phyloP scores from a whole-genome alignment of 805 yeast species.

The Myxozyma neglecta region DNA sequence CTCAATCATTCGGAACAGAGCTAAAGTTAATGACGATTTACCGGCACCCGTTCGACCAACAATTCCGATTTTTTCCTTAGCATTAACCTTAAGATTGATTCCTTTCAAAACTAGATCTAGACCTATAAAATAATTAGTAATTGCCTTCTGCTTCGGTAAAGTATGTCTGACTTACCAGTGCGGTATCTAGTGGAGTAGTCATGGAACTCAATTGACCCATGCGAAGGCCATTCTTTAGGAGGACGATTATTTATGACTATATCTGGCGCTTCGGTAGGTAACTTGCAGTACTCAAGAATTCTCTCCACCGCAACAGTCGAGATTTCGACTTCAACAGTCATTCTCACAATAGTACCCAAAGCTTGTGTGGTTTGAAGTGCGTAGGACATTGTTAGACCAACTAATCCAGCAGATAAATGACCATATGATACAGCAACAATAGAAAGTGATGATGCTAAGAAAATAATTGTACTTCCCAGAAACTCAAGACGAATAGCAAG shows the following conservation, averaged over 20 bases:
- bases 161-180: slow-evolving; percentile 45
- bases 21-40: slow-evolving; percentile 79
- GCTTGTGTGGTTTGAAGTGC: slow-evolving; percentile 91
- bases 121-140: slow-evolving; percentile 34
- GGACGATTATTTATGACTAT: slow-evolving; percentile 66
- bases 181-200: slow-evolving; percentile 83
- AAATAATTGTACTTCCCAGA: slow-evolving; percentile 82
- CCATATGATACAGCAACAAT: slow-evolving; percentile 70
- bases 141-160: no score
- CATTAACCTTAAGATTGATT: slow-evolving; percentile 60
- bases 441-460: slow-evolving; percentile 79
- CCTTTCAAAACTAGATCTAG: slow-evolving; percentile 74
- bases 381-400: slow-evolving; percentile 90
- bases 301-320: slow-evolving; percentile 96
- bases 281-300: slow-evolving; percentile 76
- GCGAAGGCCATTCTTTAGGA: slow-evolving; percentile 65
- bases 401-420: slow-evolving; percentile 79
- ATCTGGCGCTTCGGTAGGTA: slow-evolving; percentile 79
- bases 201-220: slow-evolving; percentile 65
- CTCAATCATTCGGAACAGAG: slow-evolving; percentile 82
- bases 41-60: slow-evolving; percentile 99
- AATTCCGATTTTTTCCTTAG: slow-evolving; percentile 85
- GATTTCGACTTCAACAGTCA: slow-evolving; percentile 98
- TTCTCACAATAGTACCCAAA: slow-evolving; percentile 93
- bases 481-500: slow-evolving; percentile 90